These are phyloP conservation scores for Lasiodiplodia sp. DNA, from an alignment of 2,329 filamentous ascomycete species.

Conservation along the genomic window DNA sequence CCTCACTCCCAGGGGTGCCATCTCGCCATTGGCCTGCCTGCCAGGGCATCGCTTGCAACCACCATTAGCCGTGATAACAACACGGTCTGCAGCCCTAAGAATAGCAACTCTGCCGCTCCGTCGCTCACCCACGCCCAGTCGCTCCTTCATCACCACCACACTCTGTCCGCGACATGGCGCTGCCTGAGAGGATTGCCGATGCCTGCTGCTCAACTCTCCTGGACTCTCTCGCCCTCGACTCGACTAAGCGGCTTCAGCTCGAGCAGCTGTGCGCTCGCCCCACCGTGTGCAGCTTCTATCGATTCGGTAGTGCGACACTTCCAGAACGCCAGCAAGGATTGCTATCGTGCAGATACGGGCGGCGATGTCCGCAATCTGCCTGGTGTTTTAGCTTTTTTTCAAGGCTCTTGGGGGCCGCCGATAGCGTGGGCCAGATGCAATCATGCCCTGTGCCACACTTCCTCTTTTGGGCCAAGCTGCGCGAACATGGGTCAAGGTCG, in stretches of 20 bases:
- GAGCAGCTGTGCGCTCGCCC: conserved; percentile 3
- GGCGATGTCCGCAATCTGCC: conserved; percentile 21
- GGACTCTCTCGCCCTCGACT: background rate
- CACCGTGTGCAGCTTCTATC: conserved; percentile 2
- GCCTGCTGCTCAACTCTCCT: background rate
- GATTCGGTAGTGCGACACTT: conserved; percentile 17
- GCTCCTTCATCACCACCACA: background rate
- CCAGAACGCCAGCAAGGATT: conserved; percentile 12
- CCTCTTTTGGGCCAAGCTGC: conserved; percentile 12
- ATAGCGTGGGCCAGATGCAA: conserved; percentile 26
- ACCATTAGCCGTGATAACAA: conserved; percentile 20
- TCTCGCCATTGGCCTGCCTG: conserved; percentile 4
- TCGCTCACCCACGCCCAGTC: conserved; percentile 4
- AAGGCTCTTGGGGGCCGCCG: conserved; percentile 14
- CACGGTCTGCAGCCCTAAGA: conserved; percentile 25
- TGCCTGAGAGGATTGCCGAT: background rate
- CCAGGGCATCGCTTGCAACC: conserved; percentile 23
- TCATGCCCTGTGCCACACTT: conserved; percentile 23
- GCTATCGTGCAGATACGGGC: conserved; percentile 26
- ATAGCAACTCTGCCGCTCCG: conserved; percentile 9
- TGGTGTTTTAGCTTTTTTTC: conserved; percentile 25
- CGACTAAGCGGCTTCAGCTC: background rate
- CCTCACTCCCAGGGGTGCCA: conserved; percentile 5
- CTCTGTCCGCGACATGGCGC: conserved; percentile 24
- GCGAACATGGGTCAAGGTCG: background rate